Conservation (phyloP, 805 yeast genomes). For the Metschnikowia chrysomelidarum region DNA sequence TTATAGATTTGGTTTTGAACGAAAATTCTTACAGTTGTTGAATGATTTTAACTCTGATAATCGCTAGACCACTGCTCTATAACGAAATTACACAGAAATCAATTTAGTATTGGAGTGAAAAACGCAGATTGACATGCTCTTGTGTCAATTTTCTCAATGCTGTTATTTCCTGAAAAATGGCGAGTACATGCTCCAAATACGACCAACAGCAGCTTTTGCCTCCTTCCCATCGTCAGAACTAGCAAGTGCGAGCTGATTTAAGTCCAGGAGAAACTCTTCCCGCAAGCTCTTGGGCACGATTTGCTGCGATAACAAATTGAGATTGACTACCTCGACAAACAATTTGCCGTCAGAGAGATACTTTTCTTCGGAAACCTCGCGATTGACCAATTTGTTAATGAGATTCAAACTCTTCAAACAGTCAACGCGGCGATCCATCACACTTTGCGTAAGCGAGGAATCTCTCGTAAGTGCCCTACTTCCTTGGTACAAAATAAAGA, state of each 20-base stretch:
- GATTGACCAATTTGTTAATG: constrained; percentile 51
- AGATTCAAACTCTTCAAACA: constrained; percentile 51
- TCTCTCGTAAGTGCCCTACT: constrained; percentile 28
- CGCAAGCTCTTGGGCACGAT: constrained; percentile 51
- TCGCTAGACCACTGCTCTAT: too few relatives aligned
- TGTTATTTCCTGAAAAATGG: constrained; percentile 24
- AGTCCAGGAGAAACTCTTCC: constrained; percentile 60
- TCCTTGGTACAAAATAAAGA: constrained; percentile 53
- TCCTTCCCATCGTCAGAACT: constrained; percentile 31
- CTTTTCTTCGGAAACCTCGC: constrained; percentile 14
- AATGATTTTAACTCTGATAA: too few relatives aligned
- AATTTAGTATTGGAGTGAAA: not conserved
- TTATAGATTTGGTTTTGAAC: too few relatives aligned
- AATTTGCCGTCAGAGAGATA: constrained; percentile 47
- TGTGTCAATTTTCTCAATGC: too few relatives aligned
- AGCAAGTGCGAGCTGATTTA: constrained; percentile 48
- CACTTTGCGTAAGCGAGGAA: constrained; percentile 31
- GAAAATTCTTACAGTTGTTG: too few relatives aligned
- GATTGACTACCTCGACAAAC: constrained; percentile 60
- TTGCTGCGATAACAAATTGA: constrained; percentile 48
- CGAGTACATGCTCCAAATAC: constrained; percentile 64
- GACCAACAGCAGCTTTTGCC: constrained; percentile 48
- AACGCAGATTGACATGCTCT: not conserved
- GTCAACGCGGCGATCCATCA: constrained; percentile 29
- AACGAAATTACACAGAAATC: too few relatives aligned